A percentile compares a stretch with the other conserved stretches of the same genome.
Evolutionary conservation across 2,329 filamentous ascomycete genomes (phyloP).

Genomic region (Aspergillus texensis): DNA sequence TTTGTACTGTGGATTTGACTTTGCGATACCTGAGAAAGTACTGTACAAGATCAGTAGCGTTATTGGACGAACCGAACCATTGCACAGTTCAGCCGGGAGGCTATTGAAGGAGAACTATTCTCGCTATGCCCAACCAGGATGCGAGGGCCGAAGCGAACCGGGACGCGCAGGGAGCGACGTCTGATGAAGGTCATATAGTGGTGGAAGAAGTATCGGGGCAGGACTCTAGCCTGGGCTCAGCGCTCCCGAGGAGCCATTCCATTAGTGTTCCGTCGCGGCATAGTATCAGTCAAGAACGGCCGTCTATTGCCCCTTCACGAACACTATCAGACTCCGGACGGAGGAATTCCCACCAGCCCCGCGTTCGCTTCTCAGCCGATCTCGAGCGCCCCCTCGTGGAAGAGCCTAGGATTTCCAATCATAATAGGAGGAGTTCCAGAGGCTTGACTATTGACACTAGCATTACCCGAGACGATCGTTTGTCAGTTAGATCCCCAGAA

Average conservation of each 20-base stretch:
- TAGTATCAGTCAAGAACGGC: constrained; percentile 17
- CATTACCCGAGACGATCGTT: constrained; percentile 19
- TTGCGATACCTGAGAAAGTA: background rate
- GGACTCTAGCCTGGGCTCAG: constrained; percentile 1
- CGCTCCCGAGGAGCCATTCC: constrained; percentile 19
- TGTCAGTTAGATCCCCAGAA: constrained; percentile 26
- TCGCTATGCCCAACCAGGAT: constrained; percentile 22
- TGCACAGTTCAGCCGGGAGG: background rate
- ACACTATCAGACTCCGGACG: constrained; percentile 32
- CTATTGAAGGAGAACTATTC: background rate
- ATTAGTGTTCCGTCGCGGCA: constrained; percentile 14
- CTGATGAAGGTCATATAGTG: constrained; percentile 10
- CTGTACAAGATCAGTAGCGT: background rate
- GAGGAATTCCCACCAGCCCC: constrained; percentile 32
- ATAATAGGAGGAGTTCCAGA: constrained; percentile 28
- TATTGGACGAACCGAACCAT: background rate
- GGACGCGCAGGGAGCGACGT: constrained; percentile 12
- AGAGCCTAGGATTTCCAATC: constrained; percentile 19
- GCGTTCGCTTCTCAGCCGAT: constrained; percentile 39
- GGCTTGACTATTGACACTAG: constrained; percentile 38
- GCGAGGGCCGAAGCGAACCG: constrained; percentile 16
- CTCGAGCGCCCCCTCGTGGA: constrained; percentile 28
- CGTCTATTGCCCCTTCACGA: constrained; percentile 31
- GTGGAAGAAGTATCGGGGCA: constrained; percentile 1
- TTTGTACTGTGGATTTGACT: background rate